Base-by-base conservation (phyloP, 106 monocot genomes). In the Agapanthus africanus region DNA sequence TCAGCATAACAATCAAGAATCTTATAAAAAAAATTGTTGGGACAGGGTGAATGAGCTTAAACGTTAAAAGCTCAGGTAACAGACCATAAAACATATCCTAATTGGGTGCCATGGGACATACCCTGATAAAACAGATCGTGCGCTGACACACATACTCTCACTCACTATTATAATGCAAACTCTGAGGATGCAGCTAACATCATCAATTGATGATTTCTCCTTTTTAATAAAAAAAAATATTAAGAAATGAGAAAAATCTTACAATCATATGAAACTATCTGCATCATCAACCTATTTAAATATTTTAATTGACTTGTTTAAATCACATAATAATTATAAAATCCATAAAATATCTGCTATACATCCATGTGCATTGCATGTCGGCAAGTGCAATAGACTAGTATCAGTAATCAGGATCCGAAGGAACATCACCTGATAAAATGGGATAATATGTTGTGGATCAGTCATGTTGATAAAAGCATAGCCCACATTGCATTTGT, bases 401-500 rank as follows among this genome's bases (percentile, higher is more conserved):
- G n/a, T n/a, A n/a, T n/a, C n/a, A n/a, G n/a, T 22, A 36, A 39
- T 3, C 28, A 9, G 18, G 6, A 35, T 50, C 19, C 4, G 19
- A 50, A 68, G 34, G 34, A 19, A 34, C 3, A 34, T 41, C 41
- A 87, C 87, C 87, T 83, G 74, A 60, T 87, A 83, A 72, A 87
- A 87, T 74, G 80, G 75, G 69, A 83, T 71, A 31, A 87, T 75
- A 22, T 78, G 74, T 69, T 75, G 68, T 32, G 83, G 82, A 59
- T 95, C 78, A 34, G 69, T 81, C 91, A 95, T 84, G 77, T 95
- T 95, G 81, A 95, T 91, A 66, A 95, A 95, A 41, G 95, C 95
- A 79, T 95, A 95, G 47, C 95, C 95, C 69, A 95, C 95, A 49
- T 95, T 95, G 67, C 95, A 95, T 63, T 95, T 95, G 73, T 95